phyloP scores from a whole-genome alignment of 1,284 basidiomycete species.

The Sporisorium reilianum region DNA sequence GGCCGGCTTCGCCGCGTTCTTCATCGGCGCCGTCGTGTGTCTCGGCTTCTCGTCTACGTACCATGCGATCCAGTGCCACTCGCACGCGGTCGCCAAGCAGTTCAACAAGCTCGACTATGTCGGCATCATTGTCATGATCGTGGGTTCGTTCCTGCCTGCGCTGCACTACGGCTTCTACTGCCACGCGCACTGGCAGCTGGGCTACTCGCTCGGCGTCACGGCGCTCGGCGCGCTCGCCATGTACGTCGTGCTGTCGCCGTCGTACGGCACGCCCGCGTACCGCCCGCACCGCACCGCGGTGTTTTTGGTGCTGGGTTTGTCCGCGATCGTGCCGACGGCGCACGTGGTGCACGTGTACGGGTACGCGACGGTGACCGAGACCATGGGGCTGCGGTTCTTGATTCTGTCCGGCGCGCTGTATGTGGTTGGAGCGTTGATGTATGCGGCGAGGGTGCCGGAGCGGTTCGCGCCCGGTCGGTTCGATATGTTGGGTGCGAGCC shows the following conservation, averaged over 20 bases:
- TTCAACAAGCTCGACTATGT: constrained; percentile 65
- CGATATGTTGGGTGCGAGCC: constrained; percentile 75
- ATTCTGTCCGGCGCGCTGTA: constrained; percentile 57
- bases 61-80: constrained; percentile 83
- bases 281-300: constrained; percentile 82
- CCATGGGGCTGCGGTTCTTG: constrained; percentile 60
- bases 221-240: constrained; percentile 77
- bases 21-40: constrained; percentile 81
- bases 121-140: constrained; percentile 75
- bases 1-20: constrained; percentile 77
- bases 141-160: constrained; percentile 79
- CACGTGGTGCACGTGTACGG: constrained; percentile 74
- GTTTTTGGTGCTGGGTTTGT: constrained; percentile 84
- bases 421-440: constrained; percentile 57
- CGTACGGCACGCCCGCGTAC: constrained; percentile 81
- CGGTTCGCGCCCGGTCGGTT: constrained; percentile 81
- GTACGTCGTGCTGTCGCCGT: constrained; percentile 82
- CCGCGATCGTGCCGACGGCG: constrained; percentile 78
- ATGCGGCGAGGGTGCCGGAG: constrained; percentile 84
- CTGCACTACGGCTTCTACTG: constrained; percentile 67
- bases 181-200: constrained; percentile 54
- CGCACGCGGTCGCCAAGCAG: constrained; percentile 73
- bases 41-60: constrained; percentile 80
- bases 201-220: constrained; percentile 72
- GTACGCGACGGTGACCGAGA: constrained; percentile 67